Evolutionary conservation across 2,329 filamentous ascomycete genomes (phyloP).

Genomic region (Tothia fuscella): DNA sequence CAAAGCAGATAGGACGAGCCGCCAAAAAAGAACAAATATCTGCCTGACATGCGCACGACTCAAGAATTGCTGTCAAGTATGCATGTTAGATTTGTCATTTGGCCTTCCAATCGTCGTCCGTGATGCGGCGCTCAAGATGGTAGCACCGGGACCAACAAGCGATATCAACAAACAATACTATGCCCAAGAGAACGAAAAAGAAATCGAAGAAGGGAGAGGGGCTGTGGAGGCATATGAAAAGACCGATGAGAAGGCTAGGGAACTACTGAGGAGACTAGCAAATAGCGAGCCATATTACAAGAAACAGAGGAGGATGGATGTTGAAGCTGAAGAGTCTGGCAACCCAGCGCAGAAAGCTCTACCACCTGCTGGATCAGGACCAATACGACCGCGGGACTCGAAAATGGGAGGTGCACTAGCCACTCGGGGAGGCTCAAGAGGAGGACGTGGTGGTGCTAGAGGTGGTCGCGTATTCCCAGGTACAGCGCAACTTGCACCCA

Average conservation of each 20-base stretch:
- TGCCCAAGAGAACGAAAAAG: slow-evolving; percentile 91
- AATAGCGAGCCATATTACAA: slow-evolving; percentile 93
- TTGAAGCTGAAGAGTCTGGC: slow-evolving; percentile 35
- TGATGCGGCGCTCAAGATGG: slow-evolving; percentile 95
- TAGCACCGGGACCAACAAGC: slow-evolving; percentile 82
- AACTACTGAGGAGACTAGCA: slow-evolving; percentile 71
- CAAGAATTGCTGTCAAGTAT: slow-evolving; percentile 98
- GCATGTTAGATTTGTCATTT: slow-evolving; percentile 95
- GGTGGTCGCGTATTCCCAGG: slow-evolving; percentile 47
- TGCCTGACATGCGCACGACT: slow-evolving; percentile 92
- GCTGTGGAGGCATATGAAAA: slow-evolving; percentile 82
- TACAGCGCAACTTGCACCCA: slow-evolving; percentile 63
- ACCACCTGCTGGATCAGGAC: slow-evolving; percentile 37
- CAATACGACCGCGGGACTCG: slow-evolving; percentile 62
- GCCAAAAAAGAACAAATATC: slow-evolving; percentile 88
- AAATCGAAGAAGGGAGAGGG: slow-evolving; percentile 82
- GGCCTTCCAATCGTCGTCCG: slow-evolving; percentile 88
- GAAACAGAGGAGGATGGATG: slow-evolving; percentile 65
- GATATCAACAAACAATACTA: slow-evolving; percentile 96
- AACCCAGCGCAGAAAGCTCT: slow-evolving; percentile 30
- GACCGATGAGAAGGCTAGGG: slow-evolving; percentile 91
- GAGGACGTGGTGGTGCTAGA: slow-evolving; percentile 30
- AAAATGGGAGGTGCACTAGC: slow-evolving; percentile 29
- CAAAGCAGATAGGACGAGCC: slow-evolving; percentile 82
- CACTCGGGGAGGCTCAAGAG: slow-evolving; percentile 35